Conservation (phyloP, 257 asterid species). For the Parsonsia alboflavescens region DNA sequence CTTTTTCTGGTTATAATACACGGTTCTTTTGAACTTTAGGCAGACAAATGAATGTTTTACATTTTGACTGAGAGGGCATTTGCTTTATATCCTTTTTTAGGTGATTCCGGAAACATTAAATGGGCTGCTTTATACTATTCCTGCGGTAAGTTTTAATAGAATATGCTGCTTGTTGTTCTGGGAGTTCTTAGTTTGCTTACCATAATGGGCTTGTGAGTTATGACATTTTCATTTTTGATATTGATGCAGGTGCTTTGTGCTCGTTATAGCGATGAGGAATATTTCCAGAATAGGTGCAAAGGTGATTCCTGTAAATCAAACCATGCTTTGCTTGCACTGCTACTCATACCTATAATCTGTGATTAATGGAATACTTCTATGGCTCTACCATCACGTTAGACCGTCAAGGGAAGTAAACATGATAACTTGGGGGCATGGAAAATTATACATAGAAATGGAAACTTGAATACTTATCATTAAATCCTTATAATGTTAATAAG, state of each 20-base stretch:
- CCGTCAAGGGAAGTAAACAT: background rate
- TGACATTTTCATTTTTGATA: conserved; percentile 9
- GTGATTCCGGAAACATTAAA: conserved; percentile 82
- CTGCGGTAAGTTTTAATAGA: conserved; percentile 47
- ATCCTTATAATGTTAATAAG: background rate
- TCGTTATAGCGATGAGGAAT: conserved; percentile 81
- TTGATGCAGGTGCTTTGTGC: conserved; percentile 65
- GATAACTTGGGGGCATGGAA: background rate
- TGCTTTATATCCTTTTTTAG: conserved; percentile 30
- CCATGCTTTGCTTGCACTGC: background rate
- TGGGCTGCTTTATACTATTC: conserved; percentile 64
- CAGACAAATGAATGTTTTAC: background rate
- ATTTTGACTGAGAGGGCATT: conserved; percentile 6
- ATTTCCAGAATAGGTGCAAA: conserved; percentile 67
- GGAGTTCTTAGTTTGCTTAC: background rate
- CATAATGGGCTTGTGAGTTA: conserved; percentile 4
- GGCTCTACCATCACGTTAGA: background rate
- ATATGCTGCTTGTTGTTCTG: background rate
- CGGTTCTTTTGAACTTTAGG: background rate
- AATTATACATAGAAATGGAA: background rate
- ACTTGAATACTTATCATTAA: background rate
- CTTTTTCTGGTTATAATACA: conserved; percentile 3
- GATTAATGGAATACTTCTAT: background rate
- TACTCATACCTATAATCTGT: background rate
- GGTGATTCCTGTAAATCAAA: conserved; percentile 34